Evolutionary conservation across 2,329 filamentous ascomycete genomes (phyloP).

Genomic region (Aspergillus sp.): DNA sequence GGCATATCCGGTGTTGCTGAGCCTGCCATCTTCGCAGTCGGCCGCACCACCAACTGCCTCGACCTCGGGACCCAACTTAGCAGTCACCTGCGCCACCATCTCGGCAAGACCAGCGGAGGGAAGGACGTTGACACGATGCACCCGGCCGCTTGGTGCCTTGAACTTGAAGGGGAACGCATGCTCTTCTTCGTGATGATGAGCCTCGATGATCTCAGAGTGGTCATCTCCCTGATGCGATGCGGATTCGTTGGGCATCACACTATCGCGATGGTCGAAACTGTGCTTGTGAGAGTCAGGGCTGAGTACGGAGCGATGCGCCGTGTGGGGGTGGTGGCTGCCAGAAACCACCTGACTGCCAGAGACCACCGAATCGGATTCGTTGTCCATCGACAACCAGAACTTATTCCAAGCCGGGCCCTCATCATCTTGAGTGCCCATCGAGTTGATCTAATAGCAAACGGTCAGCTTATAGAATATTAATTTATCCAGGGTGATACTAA

Average conservation of each 20-base stretch:
- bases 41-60: constrained; percentile 78
- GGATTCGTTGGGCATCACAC: constrained; percentile 85
- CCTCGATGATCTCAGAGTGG: constrained; percentile 60
- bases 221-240: constrained; percentile 85
- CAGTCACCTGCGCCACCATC: constrained; percentile 67
- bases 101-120: constrained; percentile 73
- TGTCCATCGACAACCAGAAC: constrained; percentile 94
- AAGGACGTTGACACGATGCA: constrained; percentile 82
- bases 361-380: constrained; percentile 92
- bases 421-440: constrained; percentile 78
- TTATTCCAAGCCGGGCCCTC: constrained; percentile 99
- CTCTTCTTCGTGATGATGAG: constrained; percentile 54
- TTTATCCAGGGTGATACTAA: constrained; percentile 34
- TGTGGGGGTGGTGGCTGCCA: constrained; percentile 40
- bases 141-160: constrained; percentile 90
- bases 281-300: constrained; percentile 67
- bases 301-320: constrained; percentile 67
- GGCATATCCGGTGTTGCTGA: constrained; percentile 74
- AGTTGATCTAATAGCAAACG: constrained; percentile 60
- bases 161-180: constrained; percentile 96
- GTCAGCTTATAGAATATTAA: constrained; percentile 1
- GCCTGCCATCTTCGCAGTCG: constrained; percentile 67
- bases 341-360: constrained; percentile 67
- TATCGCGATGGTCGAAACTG: constrained; percentile 64
- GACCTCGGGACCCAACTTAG: constrained; percentile 78